phyloP scores from a whole-genome alignment of 306 rosid genomes.

The Pyrus pyrifolia region DNA sequence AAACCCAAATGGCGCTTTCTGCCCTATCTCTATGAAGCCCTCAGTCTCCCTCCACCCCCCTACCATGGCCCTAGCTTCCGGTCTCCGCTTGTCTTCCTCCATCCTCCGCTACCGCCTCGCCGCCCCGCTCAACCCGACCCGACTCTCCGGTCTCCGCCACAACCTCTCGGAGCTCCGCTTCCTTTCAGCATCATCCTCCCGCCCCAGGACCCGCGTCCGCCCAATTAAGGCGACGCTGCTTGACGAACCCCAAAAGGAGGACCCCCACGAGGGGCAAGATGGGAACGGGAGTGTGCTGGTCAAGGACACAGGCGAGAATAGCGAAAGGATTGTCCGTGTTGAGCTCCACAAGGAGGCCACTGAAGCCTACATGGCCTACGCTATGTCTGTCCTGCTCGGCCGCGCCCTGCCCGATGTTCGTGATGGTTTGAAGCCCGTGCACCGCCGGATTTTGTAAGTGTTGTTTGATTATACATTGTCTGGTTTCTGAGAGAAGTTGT shows the following conservation, averaged over 20 bases:
- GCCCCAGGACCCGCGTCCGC: constrained; percentile 1
- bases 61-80: constrained; percentile 59
- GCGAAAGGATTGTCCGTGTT: constrained; percentile 41
- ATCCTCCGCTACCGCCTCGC: constrained; percentile 43
- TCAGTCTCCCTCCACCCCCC: constrained; percentile 7
- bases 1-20: not conserved
- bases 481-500: not conserved
- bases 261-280: not conserved
- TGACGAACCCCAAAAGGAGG: constrained; percentile 28
- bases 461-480: not conserved
- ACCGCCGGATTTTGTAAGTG: constrained; percentile 85
- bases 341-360: constrained; percentile 84
- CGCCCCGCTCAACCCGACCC: constrained; percentile 17
- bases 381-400: constrained; percentile 92
- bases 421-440: constrained; percentile 94
- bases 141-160: constrained; percentile 23
- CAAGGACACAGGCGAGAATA: constrained; percentile 26
- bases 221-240: constrained; percentile 19
- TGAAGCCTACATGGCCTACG: constrained; percentile 84
- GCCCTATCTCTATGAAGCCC: not conserved
- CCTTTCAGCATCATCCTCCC: constrained; percentile 29
- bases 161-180: constrained; percentile 43
- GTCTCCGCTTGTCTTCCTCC: constrained; percentile 50
- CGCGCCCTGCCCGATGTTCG: constrained; percentile 96
- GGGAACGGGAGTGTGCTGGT: constrained; percentile 57